Conservation (phyloP, 2,329 filamentous ascomycete genomes). For the Ceratocystis diversiconidia region DNA sequence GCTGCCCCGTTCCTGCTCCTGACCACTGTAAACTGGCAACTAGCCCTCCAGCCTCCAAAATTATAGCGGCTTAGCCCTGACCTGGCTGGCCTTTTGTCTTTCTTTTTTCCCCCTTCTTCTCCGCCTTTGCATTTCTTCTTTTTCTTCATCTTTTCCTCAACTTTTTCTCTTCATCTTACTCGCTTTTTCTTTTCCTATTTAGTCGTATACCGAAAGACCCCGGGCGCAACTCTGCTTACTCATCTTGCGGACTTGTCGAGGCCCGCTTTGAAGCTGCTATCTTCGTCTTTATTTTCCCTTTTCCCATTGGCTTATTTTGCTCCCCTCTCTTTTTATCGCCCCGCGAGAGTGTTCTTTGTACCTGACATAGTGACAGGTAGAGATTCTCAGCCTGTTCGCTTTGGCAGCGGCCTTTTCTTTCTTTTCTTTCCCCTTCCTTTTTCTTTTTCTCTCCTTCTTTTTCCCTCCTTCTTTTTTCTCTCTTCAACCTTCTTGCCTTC, state of each 20-base stretch:
- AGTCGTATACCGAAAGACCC: neutral
- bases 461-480: neutral
- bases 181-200: constrained; percentile 20
- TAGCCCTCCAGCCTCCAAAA: constrained; percentile 3
- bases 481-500: neutral
- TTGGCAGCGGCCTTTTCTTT: neutral
- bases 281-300: neutral
- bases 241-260: neutral
- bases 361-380: neutral
- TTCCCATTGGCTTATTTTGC: constrained; percentile 19
- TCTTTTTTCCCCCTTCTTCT: constrained; percentile 11
- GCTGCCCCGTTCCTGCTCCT: no score
- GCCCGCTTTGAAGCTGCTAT: neutral
- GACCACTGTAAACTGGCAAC: neutral
- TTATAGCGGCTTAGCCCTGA: constrained; percentile 1
- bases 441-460: neutral
- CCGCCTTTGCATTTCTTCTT: constrained; percentile 5
- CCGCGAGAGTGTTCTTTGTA: neutral
- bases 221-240: constrained; percentile 7
- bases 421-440: neutral
- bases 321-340: constrained; percentile 18
- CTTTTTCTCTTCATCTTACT: neutral
- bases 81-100: constrained; percentile 3
- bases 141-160: constrained; percentile 10
- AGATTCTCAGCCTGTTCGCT: neutral